Evolutionary conservation across 192 early-diverging fungal genomes (phyloP).

Genomic region (Coemansia sp.): DNA sequence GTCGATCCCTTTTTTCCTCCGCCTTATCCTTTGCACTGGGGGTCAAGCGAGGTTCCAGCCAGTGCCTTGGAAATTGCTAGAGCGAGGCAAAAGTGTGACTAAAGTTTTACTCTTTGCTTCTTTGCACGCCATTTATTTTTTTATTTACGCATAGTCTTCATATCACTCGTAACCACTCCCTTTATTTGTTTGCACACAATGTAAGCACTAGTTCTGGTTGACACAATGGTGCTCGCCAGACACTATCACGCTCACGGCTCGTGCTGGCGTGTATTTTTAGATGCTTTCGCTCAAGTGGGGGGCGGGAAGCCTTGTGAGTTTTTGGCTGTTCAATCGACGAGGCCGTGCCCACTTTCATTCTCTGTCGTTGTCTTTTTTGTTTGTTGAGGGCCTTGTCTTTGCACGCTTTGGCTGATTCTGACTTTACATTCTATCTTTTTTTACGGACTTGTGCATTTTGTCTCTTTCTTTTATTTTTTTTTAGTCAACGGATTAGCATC

Average conservation of each 20-base stretch:
- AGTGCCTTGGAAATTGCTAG: constrained; percentile 1
- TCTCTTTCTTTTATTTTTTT: neutral
- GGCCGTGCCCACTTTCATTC: neutral
- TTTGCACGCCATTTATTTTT: constrained; percentile 16
- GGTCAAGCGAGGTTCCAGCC: neutral
- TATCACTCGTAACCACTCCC: constrained; percentile 11
- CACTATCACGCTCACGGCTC: constrained; percentile 5
- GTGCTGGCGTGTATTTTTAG: constrained; percentile 11
- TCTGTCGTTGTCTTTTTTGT: constrained; percentile 5
- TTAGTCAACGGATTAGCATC: neutral
- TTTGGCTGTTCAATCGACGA: neutral
- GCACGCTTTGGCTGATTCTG: constrained; percentile 2
- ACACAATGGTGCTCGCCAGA: constrained; percentile 1
- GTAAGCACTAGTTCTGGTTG: constrained; percentile 11
- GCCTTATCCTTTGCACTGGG: neutral
- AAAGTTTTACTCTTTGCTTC: neutral
- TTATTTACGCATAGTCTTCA: neutral
- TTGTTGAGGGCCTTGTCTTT: neutral
- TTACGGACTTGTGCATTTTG: neutral
- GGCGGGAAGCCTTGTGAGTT: neutral
- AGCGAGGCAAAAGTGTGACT: neutral
- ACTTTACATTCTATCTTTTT: neutral
- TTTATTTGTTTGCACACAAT: constrained; percentile 1
- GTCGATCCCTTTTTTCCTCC: neutral
- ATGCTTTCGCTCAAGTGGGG: neutral